Conservation (phyloP, 176 grass and related monocot genomes). For the Oryza glumipatula region DNA sequence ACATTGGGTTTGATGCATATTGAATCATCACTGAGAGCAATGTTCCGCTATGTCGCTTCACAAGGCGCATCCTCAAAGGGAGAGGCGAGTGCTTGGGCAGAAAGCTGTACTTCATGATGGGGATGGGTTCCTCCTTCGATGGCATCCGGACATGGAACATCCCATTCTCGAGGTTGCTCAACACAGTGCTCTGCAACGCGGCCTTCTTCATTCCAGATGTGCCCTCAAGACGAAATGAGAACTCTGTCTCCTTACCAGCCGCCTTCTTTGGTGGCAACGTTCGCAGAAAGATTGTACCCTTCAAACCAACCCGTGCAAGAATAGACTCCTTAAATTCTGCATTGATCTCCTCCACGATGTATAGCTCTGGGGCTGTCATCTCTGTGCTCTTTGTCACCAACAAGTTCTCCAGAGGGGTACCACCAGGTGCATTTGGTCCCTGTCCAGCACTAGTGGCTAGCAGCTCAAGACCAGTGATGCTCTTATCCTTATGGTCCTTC, state of each 20-base stretch:
- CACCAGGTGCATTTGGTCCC: constrained; percentile 46
- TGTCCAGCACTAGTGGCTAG: constrained; percentile 59
- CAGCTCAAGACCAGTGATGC: constrained; percentile 80
- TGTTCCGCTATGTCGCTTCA: constrained; percentile 88
- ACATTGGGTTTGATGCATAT: constrained; percentile 73
- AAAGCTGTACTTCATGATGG: constrained; percentile 82
- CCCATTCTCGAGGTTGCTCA: constrained; percentile 81
- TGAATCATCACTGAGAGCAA: constrained; percentile 95
- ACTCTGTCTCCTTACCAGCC: constrained; percentile 85
- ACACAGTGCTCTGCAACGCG: constrained; percentile 63
- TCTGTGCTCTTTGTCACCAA: constrained; percentile 73
- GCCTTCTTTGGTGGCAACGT: constrained; percentile 81
- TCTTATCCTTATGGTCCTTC: constrained; percentile 69
- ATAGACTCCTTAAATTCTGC: constrained; percentile 90
- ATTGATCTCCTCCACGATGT: constrained; percentile 84
- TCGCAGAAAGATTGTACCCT: constrained; percentile 79
- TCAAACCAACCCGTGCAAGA: constrained; percentile 77
- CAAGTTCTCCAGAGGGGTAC: constrained; percentile 64
- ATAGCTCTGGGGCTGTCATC: constrained; percentile 85
- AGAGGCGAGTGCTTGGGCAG: constrained; percentile 78
- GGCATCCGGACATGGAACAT: constrained; percentile 77
- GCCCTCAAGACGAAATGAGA: constrained; percentile 91
- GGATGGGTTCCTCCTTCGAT: constrained; percentile 83
- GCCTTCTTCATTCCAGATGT: constrained; percentile 87
- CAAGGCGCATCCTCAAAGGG: constrained; percentile 80